These are phyloP conservation scores for Colletotrichum incanum DNA, from an alignment of 2,329 filamentous ascomycete species.

Conservation along the genomic window DNA sequence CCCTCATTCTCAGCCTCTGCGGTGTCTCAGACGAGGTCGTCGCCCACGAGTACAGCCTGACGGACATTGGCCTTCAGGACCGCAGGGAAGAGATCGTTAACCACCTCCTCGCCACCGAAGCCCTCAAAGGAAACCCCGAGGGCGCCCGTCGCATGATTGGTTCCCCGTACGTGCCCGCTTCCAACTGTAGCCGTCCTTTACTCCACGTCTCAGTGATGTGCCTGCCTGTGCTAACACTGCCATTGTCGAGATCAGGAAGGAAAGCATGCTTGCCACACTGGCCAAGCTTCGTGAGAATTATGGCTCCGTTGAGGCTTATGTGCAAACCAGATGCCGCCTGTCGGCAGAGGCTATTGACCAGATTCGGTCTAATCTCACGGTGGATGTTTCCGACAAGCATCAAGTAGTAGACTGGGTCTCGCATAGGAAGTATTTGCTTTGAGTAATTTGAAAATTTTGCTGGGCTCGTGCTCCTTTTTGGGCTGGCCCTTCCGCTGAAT, in stretches of 20 bases:
- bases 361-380: constrained; percentile 66
- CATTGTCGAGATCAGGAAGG: constrained; percentile 53
- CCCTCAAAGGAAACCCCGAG: constrained; percentile 62
- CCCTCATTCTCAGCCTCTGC: constrained; percentile 75
- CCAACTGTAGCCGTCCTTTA: neutral
- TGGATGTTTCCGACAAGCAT: constrained; percentile 46
- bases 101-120: constrained; percentile 65
- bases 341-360: constrained; percentile 67
- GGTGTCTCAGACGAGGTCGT: constrained; percentile 72
- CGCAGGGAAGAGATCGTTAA: constrained; percentile 68
- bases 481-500: constrained; percentile 18
- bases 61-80: constrained; percentile 71
- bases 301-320: constrained; percentile 76
- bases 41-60: constrained; percentile 79
- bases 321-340: constrained; percentile 72
- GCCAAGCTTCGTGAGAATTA: constrained; percentile 72
- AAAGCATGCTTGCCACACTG: constrained; percentile 65
- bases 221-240: neutral
- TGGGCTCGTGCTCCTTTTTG: constrained; percentile 9
- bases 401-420: constrained; percentile 36
- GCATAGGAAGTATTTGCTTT: constrained; percentile 23
- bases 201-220: neutral
- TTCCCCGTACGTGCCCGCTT: constrained; percentile 54
- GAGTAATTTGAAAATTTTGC: neutral
- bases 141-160: constrained; percentile 63